phyloP scores from a whole-genome alignment of 129 eudicot genomes.

The Heracleum sosnowskyi region DNA sequence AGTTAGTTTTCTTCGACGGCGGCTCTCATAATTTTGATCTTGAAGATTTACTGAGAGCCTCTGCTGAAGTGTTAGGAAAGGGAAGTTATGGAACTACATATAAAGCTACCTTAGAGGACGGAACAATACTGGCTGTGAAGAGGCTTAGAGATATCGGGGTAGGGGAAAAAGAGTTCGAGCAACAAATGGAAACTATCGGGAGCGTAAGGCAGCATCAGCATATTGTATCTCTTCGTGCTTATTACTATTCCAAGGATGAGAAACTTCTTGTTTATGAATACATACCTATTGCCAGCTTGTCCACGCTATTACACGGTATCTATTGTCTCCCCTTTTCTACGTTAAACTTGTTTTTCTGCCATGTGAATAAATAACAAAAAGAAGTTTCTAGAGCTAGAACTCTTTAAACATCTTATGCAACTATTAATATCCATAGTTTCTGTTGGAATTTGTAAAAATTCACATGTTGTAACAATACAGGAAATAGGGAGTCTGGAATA shows the following conservation, averaged over 20 bases:
- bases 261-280: constrained; percentile 67
- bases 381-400: not conserved
- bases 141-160: constrained; percentile 67
- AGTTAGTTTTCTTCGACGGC: constrained; percentile 55
- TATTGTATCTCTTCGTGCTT: constrained; percentile 67
- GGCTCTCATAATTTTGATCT: constrained; percentile 62
- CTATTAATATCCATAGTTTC: not conserved
- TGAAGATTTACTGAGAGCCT: constrained; percentile 89
- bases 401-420: not conserved
- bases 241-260: constrained; percentile 84
- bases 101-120: constrained; percentile 77
- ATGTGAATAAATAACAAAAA: not conserved
- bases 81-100: constrained; percentile 84
- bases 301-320: constrained; percentile 64
- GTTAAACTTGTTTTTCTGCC: not conserved
- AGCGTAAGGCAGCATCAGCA: constrained; percentile 49
- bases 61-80: constrained; percentile 93
- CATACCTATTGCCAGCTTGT: constrained; percentile 50
- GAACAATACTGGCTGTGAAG: constrained; percentile 73
- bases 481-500: constrained; percentile 53
- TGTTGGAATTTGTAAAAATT: not conserved
- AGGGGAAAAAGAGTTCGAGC: constrained; percentile 78
- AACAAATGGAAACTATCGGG: constrained; percentile 79
- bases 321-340: not conserved
- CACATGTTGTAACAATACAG: constrained; percentile 23